Evolutionary conservation across 2,329 filamentous ascomycete species (phyloP), one percentile per base, ranked within the genome.

Genomic region (Pseudogymnoascus pannorum): DNA sequence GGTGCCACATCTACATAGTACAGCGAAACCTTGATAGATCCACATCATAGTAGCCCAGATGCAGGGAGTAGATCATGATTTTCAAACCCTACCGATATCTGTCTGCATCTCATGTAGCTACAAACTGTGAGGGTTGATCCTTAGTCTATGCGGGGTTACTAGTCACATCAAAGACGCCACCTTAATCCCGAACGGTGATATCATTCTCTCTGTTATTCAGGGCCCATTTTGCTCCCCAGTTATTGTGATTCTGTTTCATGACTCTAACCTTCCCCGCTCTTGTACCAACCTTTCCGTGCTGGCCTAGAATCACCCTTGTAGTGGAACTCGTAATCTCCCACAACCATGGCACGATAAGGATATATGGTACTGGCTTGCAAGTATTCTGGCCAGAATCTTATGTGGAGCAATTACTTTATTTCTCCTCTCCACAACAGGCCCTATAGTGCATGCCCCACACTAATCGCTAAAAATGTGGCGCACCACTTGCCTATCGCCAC

Each of bases 61-160:
- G 22, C 42, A 51, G 22, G 42, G 42, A 51, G 42, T 26, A 51
- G 42, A 51, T 51, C 42, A 51, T 51, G 42, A 29, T 51, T 51
- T 51, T 29, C 22, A 5, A 26, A 9, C 22, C 42, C 42, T 26
- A 51, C 14, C 4, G n/a, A 16, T 26, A 11, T 51, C 8, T 51
- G 16, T 51, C 42, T 51, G 1, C 14, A 11, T 29, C 16, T 51
- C n/a, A 29, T 51, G 42, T 51, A 29, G 6, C 22, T 51, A 51
- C 42, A 16, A 51, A 29, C 42, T 7, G 24, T 4, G 42, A 24
- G 22, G 42, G 22, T 51, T 51, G 42, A 6, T 7, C 42, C 22
- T 14, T 51, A 51, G 22, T 8, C 14, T n/a, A 6, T 51, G 22
- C 42, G 22, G 22, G 22, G 42, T 29, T 29, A 7, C 42, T 11